phyloP scores from a whole-genome alignment of 768 basidiomycete genomes.

The Asterophora parasitica region DNA sequence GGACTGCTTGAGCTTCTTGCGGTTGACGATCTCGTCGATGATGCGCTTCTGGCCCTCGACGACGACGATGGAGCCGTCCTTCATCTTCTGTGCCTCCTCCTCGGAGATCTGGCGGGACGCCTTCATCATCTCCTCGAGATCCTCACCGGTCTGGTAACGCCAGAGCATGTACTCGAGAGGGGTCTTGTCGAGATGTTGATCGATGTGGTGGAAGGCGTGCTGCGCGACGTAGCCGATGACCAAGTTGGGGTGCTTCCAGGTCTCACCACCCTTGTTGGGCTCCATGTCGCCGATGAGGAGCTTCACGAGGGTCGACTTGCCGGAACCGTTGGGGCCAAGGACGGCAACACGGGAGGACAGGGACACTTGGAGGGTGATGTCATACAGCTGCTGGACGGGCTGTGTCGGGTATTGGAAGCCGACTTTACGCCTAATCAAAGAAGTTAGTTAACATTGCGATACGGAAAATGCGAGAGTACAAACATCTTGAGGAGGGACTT shows the following conservation, averaged over 20 bases:
- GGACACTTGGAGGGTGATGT: slow-evolving; percentile 95
- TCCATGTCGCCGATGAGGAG: slow-evolving; percentile 96
- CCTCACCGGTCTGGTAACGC: slow-evolving; percentile 99
- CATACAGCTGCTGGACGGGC: slow-evolving; percentile 83
- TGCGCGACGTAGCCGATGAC: slow-evolving; percentile 99
- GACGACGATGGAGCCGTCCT: slow-evolving; percentile 82
- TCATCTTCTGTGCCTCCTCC: slow-evolving; percentile 93
- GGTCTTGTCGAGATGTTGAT: slow-evolving; percentile 97
- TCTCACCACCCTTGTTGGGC: slow-evolving; percentile 92
- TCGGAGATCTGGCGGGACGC: slow-evolving; percentile 82
- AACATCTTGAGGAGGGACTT: slow-evolving; percentile 93
- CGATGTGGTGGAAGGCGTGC: slow-evolving; percentile 99
- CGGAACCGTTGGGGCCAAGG: slow-evolving; percentile 98
- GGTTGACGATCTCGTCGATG: slow-evolving; percentile 85
- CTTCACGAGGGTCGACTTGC: slow-evolving; percentile 96
- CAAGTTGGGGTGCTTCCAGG: slow-evolving; percentile 99
- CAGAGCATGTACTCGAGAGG: slow-evolving; percentile 99
- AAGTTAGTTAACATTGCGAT: neutral
- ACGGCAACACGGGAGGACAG: slow-evolving; percentile 97
- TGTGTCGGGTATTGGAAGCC: slow-evolving; percentile 94
- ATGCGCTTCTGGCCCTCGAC: slow-evolving; percentile 92
- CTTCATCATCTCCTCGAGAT: slow-evolving; percentile 95
- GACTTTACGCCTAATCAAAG: slow-evolving; percentile 62
- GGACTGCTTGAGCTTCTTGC: slow-evolving; percentile 99
- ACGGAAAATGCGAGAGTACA: slow-evolving; percentile 1